Percentiles rank a stretch among this genome's conserved stretches.
Conservation (phyloP, 306 rosid species). For the Clitoria ternatea region DNA sequence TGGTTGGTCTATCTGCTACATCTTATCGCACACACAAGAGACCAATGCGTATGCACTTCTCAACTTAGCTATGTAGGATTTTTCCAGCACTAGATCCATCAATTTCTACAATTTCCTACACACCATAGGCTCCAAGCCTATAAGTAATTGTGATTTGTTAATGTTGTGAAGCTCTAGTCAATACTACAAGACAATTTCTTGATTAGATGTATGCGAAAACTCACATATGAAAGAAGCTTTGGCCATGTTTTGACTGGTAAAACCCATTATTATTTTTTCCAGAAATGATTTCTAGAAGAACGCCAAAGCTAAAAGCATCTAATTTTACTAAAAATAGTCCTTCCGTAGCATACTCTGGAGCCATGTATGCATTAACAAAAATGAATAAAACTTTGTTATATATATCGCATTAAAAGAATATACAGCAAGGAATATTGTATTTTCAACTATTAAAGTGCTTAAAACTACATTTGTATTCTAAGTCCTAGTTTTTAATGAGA, state of each 20-base stretch:
- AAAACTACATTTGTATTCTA: no score
- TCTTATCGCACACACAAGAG: constrained; percentile 42
- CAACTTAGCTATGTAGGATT: background rate
- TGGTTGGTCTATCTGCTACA: constrained; percentile 39
- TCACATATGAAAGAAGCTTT: background rate
- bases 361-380: background rate
- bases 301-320: background rate
- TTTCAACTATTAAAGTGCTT: no score
- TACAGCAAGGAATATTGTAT: background rate
- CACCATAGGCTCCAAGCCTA: constrained; percentile 46
- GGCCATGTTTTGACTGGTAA: background rate
- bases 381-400: background rate
- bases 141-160: background rate
- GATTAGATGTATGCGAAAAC: background rate
- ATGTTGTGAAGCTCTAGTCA: background rate
- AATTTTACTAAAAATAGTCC: background rate
- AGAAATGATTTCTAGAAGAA: background rate
- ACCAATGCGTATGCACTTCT: constrained; percentile 34
- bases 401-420: background rate
- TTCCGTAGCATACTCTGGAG: background rate
- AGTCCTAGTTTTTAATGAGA: background rate
- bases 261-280: background rate
- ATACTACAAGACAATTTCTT: no score
- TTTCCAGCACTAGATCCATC: constrained; percentile 33
- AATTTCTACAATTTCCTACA: constrained; percentile 28